Percentiles rank a stretch among this genome's conserved stretches.
Conservation (phyloP, 1,284 basidiomycete species). For the Ceratobasidium sp. region DNA sequence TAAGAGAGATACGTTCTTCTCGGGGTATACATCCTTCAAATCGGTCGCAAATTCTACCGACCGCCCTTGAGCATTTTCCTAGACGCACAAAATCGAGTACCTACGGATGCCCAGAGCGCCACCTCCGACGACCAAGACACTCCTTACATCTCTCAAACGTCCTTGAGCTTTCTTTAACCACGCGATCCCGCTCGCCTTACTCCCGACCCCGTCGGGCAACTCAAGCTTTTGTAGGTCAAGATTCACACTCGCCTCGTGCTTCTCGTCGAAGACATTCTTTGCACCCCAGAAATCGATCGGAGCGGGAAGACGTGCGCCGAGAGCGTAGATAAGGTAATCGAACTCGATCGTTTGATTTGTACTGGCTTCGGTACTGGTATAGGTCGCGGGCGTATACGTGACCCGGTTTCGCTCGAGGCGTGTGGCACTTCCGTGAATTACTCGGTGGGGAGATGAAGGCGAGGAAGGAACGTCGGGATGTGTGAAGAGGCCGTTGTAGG, state of each 20-base stretch:
- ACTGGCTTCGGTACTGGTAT: slow-evolving; percentile 2
- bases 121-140: slow-evolving; percentile 54
- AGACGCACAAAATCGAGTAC: slow-evolving; percentile 37
- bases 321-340: slow-evolving; percentile 54
- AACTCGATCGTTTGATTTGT: slow-evolving; percentile 45
- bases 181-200: slow-evolving; percentile 45
- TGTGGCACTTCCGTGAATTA: slow-evolving; percentile 39
- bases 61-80: neutral
- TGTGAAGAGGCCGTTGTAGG: slow-evolving; percentile 43
- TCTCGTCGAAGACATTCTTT: slow-evolving; percentile 1
- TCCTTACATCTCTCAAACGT: slow-evolving; percentile 47
- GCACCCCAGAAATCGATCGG: slow-evolving; percentile 50
- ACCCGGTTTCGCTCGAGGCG: slow-evolving; percentile 1
- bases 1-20: slow-evolving; percentile 53
- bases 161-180: slow-evolving; percentile 45
- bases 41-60: slow-evolving; percentile 54
- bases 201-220: slow-evolving; percentile 40
- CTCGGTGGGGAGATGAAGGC: slow-evolving; percentile 51
- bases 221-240: neutral
- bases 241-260: neutral
- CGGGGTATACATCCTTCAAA: slow-evolving; percentile 52
- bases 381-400: neutral
- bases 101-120: slow-evolving; percentile 56
- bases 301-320: slow-evolving; percentile 49
- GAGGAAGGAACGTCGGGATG: slow-evolving; percentile 55